Conservation (phyloP, 257 asterid genomes). For the Buddleja alternifolia region DNA sequence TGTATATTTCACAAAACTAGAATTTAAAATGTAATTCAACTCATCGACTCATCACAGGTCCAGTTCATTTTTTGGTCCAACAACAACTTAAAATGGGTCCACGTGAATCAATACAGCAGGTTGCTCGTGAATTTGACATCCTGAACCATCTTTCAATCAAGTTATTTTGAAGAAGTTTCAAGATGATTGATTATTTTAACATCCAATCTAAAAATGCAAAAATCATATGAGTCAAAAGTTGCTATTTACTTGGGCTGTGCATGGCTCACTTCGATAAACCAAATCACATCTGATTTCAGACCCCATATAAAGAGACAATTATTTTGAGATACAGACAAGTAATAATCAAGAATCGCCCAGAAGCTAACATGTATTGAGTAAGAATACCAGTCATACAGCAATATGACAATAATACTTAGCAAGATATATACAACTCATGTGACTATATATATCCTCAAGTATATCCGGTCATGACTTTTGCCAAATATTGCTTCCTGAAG, state of each 20-base stretch:
- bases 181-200: constrained; percentile 6
- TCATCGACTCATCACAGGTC: neutral
- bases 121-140: neutral
- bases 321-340: neutral
- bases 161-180: neutral
- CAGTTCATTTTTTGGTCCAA: neutral
- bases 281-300: neutral
- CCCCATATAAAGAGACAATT: neutral
- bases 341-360: neutral
- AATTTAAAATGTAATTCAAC: neutral
- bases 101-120: neutral
- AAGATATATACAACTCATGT: neutral
- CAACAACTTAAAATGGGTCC: neutral
- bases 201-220: neutral
- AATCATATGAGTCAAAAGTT: neutral
- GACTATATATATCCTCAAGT: neutral
- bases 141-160: neutral
- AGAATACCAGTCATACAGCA: neutral
- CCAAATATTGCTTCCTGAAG: neutral
- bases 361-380: neutral
- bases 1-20: neutral
- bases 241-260: neutral
- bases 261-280: neutral
- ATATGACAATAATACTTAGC: neutral
- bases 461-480: neutral